These are phyloP conservation scores for Lepiota brunneoincarnata DNA, from an alignment of 768 basidiomycete genomes.

Conservation along the genomic window DNA sequence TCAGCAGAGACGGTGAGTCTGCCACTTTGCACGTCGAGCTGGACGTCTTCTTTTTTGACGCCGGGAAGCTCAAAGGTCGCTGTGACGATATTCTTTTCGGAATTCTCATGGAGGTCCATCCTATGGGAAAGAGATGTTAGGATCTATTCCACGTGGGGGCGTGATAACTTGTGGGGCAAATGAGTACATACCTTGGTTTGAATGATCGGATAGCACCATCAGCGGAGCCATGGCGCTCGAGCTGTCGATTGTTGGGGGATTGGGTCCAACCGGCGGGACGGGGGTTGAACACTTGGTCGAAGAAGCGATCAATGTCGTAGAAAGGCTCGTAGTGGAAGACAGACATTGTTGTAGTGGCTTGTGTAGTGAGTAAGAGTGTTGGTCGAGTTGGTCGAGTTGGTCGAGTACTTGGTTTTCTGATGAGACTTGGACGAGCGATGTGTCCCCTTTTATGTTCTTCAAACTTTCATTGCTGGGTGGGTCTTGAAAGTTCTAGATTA, in stretches of 20 bases:
- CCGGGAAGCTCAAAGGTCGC: constrained; percentile 62
- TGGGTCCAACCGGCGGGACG: background rate
- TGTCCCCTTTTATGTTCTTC: too few species aligned
- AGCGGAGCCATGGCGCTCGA: too few species aligned
- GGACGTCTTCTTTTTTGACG: constrained; percentile 45
- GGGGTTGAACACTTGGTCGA: background rate
- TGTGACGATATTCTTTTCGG: constrained; percentile 43
- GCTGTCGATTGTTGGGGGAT: background rate
- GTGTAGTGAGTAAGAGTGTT: too few species aligned
- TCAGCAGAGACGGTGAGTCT: constrained; percentile 53
- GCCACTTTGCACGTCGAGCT: constrained; percentile 49
- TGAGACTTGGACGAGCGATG: too few species aligned
- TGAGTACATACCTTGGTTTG: too few species aligned
- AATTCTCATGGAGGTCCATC: constrained; percentile 55
- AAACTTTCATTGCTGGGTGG: too few species aligned
- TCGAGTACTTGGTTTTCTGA: too few species aligned
- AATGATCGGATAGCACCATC: too few species aligned
- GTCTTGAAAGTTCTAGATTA: too few species aligned
- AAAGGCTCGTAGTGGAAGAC: constrained; percentile 14
- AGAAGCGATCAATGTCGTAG: constrained; percentile 11
- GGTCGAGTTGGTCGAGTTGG: too few species aligned
- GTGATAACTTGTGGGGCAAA: too few species aligned
- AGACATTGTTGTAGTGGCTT: background rate
- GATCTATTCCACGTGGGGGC: background rate
- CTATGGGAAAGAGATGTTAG: constrained; percentile 25